Evolutionary conservation across 2,329 filamentous ascomycete species (phyloP).

Genomic region (Pseudogymnoascus sp.): DNA sequence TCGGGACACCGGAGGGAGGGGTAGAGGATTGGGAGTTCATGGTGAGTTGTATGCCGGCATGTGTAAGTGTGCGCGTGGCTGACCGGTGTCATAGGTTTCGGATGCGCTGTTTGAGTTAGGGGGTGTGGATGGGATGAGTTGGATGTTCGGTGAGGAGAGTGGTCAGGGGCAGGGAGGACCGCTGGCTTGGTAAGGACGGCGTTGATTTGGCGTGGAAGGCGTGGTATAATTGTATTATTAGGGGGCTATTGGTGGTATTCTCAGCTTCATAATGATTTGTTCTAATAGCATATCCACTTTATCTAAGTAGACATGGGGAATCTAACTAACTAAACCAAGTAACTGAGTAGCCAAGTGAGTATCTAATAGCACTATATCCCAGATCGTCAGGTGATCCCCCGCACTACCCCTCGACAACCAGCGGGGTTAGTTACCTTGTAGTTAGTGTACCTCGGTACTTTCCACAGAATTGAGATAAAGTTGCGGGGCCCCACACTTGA

Average conservation of each 20-base stretch:
- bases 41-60: conserved; percentile 26
- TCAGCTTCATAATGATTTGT: background rate
- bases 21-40: conserved; percentile 38
- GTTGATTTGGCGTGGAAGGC: background rate
- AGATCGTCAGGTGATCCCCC: background rate
- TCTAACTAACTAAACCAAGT: background rate
- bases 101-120: conserved; percentile 25
- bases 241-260: background rate
- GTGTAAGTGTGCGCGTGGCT: conserved; percentile 7
- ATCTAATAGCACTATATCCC: background rate
- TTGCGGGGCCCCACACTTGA: conserved; percentile 5
- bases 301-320: background rate
- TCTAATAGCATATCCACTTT: too few species aligned
- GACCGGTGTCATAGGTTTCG: conserved; percentile 22
- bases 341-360: background rate
- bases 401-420: background rate
- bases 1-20: conserved; percentile 22
- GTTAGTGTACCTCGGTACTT: background rate
- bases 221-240: background rate
- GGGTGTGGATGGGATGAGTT: conserved; percentile 17
- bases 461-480: conserved; percentile 1
- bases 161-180: conserved; percentile 2
- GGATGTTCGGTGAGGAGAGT: conserved; percentile 17
- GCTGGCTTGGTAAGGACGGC: background rate
- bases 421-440: background rate